These are phyloP conservation scores for Kandelia obovata DNA, from an alignment of 345 rosid species.

Conservation along the genomic window DNA sequence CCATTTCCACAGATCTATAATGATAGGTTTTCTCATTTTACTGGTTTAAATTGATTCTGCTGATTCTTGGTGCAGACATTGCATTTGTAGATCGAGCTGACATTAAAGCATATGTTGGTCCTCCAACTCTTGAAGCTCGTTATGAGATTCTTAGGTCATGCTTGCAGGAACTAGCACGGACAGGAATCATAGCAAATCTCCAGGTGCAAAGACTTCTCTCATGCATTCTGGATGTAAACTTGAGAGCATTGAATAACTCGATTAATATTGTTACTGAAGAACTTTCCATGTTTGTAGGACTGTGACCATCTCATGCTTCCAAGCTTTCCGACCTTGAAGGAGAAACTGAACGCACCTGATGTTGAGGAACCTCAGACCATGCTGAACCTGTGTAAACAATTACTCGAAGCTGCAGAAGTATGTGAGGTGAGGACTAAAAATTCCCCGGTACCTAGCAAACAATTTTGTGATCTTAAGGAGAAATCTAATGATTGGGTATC, in stretches of 20 bases:
- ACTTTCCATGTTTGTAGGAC: conserved; percentile 41
- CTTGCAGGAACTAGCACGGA: conserved; percentile 69
- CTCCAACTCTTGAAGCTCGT: conserved; percentile 93
- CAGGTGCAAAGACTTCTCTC: conserved; percentile 41
- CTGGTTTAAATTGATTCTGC: not conserved
- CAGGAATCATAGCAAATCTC: conserved; percentile 58
- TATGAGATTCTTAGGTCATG: conserved; percentile 86
- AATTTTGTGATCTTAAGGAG: not conserved
- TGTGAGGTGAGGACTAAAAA: conserved; percentile 59
- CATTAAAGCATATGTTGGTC: conserved; percentile 95
- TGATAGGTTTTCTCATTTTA: too few species aligned
- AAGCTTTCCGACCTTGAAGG: conserved; percentile 56
- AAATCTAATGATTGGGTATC: not conserved
- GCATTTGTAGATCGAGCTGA: conserved; percentile 98
- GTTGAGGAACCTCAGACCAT: conserved; percentile 40
- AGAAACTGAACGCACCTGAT: conserved; percentile 40
- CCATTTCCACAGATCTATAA: too few species aligned
- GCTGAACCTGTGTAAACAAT: conserved; percentile 40
- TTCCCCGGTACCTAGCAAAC: conserved; percentile 3
- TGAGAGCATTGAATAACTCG: not conserved
- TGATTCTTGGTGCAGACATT: conserved; percentile 54
- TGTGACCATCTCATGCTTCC: conserved; percentile 45
- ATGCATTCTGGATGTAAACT: not conserved
- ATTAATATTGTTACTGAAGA: conserved; percentile 5
- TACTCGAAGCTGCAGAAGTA: conserved; percentile 77